Evolutionary conservation across 192 early-diverging fungal species (phyloP).

Genomic region (Kappamyces sp.): DNA sequence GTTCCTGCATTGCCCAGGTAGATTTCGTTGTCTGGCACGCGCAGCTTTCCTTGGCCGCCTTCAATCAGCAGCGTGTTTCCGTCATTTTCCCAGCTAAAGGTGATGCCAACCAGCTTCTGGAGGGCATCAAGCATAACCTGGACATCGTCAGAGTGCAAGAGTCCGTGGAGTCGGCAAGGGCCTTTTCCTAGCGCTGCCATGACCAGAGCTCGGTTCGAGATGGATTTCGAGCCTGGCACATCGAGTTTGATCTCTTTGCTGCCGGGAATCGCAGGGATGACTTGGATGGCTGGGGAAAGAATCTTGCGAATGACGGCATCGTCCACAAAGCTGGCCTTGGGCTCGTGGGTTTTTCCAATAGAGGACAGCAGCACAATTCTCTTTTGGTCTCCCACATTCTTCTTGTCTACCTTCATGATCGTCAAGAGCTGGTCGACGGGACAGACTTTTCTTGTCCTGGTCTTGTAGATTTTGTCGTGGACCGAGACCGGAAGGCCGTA

Average conservation of each 20-base stretch:
- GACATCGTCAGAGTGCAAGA: slow-evolving; percentile 96
- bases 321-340: slow-evolving; percentile 71
- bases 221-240: slow-evolving; percentile 93
- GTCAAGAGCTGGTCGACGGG: slow-evolving; percentile 80
- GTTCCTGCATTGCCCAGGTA: slow-evolving; percentile 98
- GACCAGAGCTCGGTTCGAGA: slow-evolving; percentile 92
- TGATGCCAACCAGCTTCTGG: slow-evolving; percentile 78
- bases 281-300: slow-evolving; percentile 66
- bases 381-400: slow-evolving; percentile 88
- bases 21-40: slow-evolving; percentile 68
- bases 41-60: slow-evolving; percentile 73
- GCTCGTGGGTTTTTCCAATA: slow-evolving; percentile 83
- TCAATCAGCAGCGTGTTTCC: slow-evolving; percentile 80
- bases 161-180: slow-evolving; percentile 70
- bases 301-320: slow-evolving; percentile 81
- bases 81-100: slow-evolving; percentile 87
- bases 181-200: slow-evolving; percentile 85
- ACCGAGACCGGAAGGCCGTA: slow-evolving; percentile 86
- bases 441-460: slow-evolving; percentile 57
- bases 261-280: slow-evolving; percentile 25
- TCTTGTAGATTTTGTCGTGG: slow-evolving; percentile 69
- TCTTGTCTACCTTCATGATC: slow-evolving; percentile 94
- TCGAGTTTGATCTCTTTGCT: slow-evolving; percentile 51
- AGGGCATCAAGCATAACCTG: slow-evolving; percentile 93
- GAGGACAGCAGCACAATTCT: slow-evolving; percentile 78